Percentiles rank a stretch among this genome's conserved stretches.
Evolutionary conservation across 1,139 yeast genomes (phyloP).

Genomic region (Geotrichum candidum): DNA sequence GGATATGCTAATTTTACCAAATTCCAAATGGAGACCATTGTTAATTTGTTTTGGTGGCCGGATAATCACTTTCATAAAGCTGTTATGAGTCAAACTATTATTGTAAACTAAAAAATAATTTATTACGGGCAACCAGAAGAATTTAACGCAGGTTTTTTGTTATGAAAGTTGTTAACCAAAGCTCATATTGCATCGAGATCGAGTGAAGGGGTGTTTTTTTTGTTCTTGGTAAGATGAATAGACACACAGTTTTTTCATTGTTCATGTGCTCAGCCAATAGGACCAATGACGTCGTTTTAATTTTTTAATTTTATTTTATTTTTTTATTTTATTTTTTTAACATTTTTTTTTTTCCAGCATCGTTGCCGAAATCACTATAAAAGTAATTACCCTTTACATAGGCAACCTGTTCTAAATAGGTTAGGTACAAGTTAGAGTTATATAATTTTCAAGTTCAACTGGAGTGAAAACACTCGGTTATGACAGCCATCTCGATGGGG

Average conservation of each 20-base stretch:
- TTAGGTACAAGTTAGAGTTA: too few species aligned
- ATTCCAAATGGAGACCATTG: too few species aligned
- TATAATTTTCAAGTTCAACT: too few species aligned
- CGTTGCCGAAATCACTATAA: neutral
- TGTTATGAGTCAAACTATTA: too few species aligned
- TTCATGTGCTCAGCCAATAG: neutral
- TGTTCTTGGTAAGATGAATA: neutral
- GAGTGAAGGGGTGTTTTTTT: neutral
- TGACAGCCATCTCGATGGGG: neutral
- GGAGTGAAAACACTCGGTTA: neutral
- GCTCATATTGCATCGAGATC: neutral
- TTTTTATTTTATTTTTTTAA: too few species aligned
- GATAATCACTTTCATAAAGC: too few species aligned
- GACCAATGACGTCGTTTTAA: neutral
- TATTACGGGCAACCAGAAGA: neutral
- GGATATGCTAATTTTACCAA: too few species aligned
- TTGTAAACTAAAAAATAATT: too few species aligned
- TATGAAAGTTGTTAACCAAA: neutral
- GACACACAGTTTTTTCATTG: neutral
- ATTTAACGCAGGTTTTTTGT: neutral
- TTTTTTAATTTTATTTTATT: neutral
- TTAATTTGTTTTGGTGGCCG: too few species aligned
- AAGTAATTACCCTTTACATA: neutral
- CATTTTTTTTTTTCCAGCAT: neutral
- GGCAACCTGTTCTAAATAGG: neutral